Percentiles rank a stretch among this genome's conserved stretches.
Evolutionary conservation across 176 grass and related monocot genomes (phyloP).

Genomic region (Rhynchospora tenuis): DNA sequence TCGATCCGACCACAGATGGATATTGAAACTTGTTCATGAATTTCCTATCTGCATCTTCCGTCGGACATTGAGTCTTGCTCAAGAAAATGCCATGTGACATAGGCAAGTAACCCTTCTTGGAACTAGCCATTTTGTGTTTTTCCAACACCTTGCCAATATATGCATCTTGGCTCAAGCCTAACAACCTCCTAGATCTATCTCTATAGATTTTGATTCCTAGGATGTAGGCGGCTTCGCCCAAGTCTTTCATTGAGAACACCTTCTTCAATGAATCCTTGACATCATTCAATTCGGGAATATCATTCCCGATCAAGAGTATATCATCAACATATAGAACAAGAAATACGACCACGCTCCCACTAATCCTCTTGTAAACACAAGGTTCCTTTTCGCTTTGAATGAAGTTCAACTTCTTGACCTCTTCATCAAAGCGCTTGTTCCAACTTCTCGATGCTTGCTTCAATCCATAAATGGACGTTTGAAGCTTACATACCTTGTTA

Average conservation of each 20-base stretch:
- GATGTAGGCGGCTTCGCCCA: neutral
- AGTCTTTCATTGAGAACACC: neutral
- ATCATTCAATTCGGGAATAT: neutral
- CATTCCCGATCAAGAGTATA: neutral
- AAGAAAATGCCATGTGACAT: neutral
- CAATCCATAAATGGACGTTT: neutral
- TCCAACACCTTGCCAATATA: no score
- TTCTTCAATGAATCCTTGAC: neutral
- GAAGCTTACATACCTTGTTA: neutral
- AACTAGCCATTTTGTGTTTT: no score
- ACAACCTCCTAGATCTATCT: neutral
- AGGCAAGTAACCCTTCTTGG: neutral
- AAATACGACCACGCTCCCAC: neutral
- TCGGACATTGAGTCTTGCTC: no score
- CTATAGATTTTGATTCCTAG: slow-evolving; percentile 8
- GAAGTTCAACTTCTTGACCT: neutral
- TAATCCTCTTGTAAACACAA: neutral
- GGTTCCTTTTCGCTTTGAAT: neutral
- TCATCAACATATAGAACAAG: neutral
- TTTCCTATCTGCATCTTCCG: no score
- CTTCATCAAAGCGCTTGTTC: slow-evolving; percentile 1
- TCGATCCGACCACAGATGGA: no score
- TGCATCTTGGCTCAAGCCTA: neutral
- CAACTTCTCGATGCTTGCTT: slow-evolving; percentile 6
- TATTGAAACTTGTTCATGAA: no score